These are phyloP conservation scores for Didymella pomorum DNA, from an alignment of 2,329 filamentous ascomycete genomes.

Conservation along the genomic window DNA sequence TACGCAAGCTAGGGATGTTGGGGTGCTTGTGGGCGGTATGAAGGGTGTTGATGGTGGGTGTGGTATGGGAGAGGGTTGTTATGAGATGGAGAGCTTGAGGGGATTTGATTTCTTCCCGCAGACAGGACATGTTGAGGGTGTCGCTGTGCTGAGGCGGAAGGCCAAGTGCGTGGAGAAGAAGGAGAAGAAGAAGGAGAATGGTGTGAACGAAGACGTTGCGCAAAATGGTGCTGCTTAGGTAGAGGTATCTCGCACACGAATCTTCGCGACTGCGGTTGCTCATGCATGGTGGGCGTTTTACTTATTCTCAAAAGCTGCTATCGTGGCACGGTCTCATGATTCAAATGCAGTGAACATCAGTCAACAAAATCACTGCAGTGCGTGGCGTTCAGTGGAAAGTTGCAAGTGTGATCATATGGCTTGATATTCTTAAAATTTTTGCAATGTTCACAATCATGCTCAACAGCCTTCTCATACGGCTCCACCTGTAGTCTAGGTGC, in stretches of 20 bases:
- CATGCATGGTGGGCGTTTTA: not conserved
- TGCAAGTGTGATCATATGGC: conserved; percentile 14
- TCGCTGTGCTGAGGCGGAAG: conserved; percentile 64
- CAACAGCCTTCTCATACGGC: conserved; percentile 7
- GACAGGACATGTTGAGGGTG: conserved; percentile 72
- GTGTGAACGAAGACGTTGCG: not conserved
- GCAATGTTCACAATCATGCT: conserved; percentile 28
- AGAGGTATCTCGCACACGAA: not conserved
- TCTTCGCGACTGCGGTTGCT: not conserved
- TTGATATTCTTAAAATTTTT: conserved; percentile 24
- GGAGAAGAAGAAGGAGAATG: not conserved
- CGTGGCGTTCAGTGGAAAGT: not conserved
- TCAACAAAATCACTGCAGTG: not conserved
- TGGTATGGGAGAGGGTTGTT: conserved; percentile 57
- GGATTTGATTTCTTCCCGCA: conserved; percentile 99
- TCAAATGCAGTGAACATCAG: not conserved
- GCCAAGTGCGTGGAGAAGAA: not conserved
- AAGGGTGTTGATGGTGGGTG: conserved; percentile 49
- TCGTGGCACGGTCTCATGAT: not conserved
- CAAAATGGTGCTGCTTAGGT: not conserved
- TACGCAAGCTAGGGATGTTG: conserved; percentile 93
- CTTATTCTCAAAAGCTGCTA: not conserved
- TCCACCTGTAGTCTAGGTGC: conserved; percentile 60
- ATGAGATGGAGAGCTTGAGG: conserved; percentile 87
- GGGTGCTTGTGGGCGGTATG: conserved; percentile 79